These are phyloP conservation scores for Physcia stellaris DNA, from an alignment of 495 filamentous ascomycete species.

Conservation along the genomic window DNA sequence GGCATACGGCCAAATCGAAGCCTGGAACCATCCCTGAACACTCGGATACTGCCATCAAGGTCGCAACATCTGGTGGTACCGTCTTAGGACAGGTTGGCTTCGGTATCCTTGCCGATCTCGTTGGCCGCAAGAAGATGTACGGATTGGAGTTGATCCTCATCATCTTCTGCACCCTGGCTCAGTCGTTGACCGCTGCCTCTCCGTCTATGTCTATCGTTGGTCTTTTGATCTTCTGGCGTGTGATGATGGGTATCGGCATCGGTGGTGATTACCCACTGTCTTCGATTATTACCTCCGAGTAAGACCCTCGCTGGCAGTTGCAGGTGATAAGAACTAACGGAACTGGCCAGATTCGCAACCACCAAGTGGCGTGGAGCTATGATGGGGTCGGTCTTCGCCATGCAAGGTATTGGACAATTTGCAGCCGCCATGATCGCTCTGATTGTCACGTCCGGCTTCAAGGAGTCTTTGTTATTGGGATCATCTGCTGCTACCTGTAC, in stretches of 20 bases:
- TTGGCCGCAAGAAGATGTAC: conserved; percentile 77
- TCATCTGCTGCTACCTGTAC: conserved; percentile 35
- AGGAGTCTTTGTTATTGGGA: conserved; percentile 43
- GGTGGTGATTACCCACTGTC: conserved; percentile 81
- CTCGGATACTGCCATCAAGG: conserved; percentile 75
- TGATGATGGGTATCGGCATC: conserved; percentile 73
- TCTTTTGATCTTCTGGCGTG: conserved; percentile 78
- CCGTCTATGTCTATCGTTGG: conserved; percentile 57
- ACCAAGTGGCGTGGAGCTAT: conserved; percentile 78
- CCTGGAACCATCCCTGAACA: conserved; percentile 42
- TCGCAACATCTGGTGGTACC: conserved; percentile 74
- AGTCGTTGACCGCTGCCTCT: conserved; percentile 56
- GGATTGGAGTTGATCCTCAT: conserved; percentile 80
- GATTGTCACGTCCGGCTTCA: conserved; percentile 61
- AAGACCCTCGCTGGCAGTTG: neutral
- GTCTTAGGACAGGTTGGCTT: conserved; percentile 77
- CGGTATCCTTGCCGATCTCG: conserved; percentile 64
- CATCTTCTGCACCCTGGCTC: conserved; percentile 71
- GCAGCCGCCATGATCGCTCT: conserved; percentile 55
- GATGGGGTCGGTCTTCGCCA: conserved; percentile 79
- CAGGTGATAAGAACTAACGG: neutral
- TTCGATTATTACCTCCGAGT: conserved; percentile 70
- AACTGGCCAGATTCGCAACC: conserved; percentile 51
- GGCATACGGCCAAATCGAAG: conserved; percentile 33
- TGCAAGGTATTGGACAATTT: conserved; percentile 72